These are phyloP conservation scores for Phialocephala subalpina DNA, from an alignment of 2,329 filamentous ascomycete species.

Conservation along the genomic window DNA sequence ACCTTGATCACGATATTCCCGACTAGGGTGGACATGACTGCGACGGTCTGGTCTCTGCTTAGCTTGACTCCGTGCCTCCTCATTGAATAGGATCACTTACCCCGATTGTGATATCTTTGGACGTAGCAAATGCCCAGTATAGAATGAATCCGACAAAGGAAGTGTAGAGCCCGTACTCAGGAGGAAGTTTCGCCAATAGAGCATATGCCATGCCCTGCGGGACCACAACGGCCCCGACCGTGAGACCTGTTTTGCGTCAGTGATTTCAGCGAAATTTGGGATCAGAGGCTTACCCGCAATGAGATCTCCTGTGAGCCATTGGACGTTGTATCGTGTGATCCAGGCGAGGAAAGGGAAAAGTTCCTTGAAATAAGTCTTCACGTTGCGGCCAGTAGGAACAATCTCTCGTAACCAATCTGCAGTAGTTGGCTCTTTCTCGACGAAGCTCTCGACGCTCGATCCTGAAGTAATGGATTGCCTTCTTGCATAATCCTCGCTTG, in stretches of 20 bases:
- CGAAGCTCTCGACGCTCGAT: not conserved
- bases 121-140: slow-evolving; percentile 98
- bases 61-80: slow-evolving; percentile 52
- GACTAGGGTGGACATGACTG: not conserved
- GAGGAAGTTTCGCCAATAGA: slow-evolving; percentile 76
- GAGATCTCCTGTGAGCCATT: slow-evolving; percentile 89
- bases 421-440: slow-evolving; percentile 70
- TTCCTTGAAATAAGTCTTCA: slow-evolving; percentile 67
- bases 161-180: slow-evolving; percentile 88
- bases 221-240: slow-evolving; percentile 78
- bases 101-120: slow-evolving; percentile 97
- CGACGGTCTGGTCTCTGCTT: not conserved
- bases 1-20: not conserved
- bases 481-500: not conserved
- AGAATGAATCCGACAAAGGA: slow-evolving; percentile 94
- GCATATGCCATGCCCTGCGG: slow-evolving; percentile 97
- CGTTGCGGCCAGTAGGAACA: slow-evolving; percentile 62
- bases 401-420: slow-evolving; percentile 75
- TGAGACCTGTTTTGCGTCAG: slow-evolving; percentile 60
- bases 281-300: slow-evolving; percentile 72
- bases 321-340: slow-evolving; percentile 85
- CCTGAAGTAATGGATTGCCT: not conserved
- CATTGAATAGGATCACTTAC: slow-evolving; percentile 65
- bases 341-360: slow-evolving; percentile 89
- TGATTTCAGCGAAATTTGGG: not conserved